A percentile compares a stretch with the other conserved stretches of the same genome.
These are phyloP conservation scores for Lyophyllum atratum DNA, from an alignment of 768 basidiomycete genomes.

Conservation along the genomic window DNA sequence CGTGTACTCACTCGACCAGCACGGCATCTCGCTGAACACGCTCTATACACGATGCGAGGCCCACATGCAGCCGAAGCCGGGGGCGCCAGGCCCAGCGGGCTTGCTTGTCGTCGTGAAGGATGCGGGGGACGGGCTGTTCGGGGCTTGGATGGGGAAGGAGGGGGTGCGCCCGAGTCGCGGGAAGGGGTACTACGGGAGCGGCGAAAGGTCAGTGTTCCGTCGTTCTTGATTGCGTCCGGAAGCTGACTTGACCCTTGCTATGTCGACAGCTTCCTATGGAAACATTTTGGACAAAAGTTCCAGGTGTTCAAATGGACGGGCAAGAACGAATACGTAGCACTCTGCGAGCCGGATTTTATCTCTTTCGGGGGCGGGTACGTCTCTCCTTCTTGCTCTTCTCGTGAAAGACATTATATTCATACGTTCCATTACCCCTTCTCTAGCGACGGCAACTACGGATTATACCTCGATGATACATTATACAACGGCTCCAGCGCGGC, in stretches of 20 bases:
- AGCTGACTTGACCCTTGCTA: too few relatives aligned
- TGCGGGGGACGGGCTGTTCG: conserved; percentile 54
- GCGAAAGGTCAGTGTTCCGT: conserved; percentile 69
- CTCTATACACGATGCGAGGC: conserved; percentile 71
- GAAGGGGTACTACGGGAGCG: conserved; percentile 80
- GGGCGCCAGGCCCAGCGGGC: conserved; percentile 30
- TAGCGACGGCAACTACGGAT: conserved; percentile 87
- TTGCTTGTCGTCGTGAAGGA: conserved; percentile 72
- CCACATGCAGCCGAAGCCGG: conserved; percentile 29
- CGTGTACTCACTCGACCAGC: conserved; percentile 90
- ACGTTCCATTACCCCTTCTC: background rate
- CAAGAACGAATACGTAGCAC: conserved; percentile 84
- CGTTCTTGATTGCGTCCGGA: too few relatives aligned
- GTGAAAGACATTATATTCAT: background rate
- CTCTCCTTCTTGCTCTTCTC: conserved; percentile 1
- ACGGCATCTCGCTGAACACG: conserved; percentile 91
- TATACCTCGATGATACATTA: conserved; percentile 84
- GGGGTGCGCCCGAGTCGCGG: conserved; percentile 60
- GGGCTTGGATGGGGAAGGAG: conserved; percentile 84
- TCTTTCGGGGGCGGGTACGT: conserved; percentile 93
- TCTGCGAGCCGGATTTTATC: conserved; percentile 79
- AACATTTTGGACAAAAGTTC: conserved; percentile 48
- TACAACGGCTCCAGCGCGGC: conserved; percentile 81
- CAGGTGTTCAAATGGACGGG: conserved; percentile 84
- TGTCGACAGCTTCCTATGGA: conserved; percentile 73